Conservation (phyloP, 495 filamentous ascomycete species). For the Jackrogersella minutella region DNA sequence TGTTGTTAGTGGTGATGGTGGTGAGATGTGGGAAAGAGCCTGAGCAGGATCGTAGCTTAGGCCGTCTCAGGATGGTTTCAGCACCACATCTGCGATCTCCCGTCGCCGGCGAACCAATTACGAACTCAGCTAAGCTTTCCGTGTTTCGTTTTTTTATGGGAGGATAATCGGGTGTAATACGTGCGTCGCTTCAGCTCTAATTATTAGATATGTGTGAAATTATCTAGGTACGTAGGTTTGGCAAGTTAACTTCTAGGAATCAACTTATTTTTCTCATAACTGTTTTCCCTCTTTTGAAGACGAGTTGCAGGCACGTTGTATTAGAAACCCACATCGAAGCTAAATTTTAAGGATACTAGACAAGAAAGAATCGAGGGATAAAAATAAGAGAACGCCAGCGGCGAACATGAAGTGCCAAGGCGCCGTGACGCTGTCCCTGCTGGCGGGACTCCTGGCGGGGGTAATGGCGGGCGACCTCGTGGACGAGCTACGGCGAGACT, state of each 20-base stretch:
- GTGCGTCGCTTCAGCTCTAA: background rate
- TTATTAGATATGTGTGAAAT: background rate
- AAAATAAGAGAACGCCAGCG: background rate
- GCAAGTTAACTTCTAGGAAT: background rate
- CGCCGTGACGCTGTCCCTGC: conserved; percentile 23
- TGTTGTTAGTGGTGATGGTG: conserved; percentile 9
- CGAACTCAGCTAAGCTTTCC: background rate
- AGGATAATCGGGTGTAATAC: conserved; percentile 5
- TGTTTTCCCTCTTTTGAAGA: background rate
- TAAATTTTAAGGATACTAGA: background rate
- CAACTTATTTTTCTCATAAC: background rate
- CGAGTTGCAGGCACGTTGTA: no score
- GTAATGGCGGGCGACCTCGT: conserved; percentile 25
- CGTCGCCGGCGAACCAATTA: conserved; percentile 3
- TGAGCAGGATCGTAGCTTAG: background rate
- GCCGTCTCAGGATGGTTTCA: conserved; percentile 47
- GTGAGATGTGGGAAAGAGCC: background rate
- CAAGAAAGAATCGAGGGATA: background rate
- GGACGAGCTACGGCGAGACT: conserved; percentile 35
- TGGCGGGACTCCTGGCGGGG: conserved; percentile 27
- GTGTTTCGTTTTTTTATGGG: conserved; percentile 26
- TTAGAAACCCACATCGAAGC: background rate
- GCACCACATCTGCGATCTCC: conserved; percentile 3
- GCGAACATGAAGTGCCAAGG: conserved; percentile 30
- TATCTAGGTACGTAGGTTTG: background rate